phyloP scores from a whole-genome alignment of 2,329 filamentous ascomycete genomes.

The Phyllosticta citrichinensis region DNA sequence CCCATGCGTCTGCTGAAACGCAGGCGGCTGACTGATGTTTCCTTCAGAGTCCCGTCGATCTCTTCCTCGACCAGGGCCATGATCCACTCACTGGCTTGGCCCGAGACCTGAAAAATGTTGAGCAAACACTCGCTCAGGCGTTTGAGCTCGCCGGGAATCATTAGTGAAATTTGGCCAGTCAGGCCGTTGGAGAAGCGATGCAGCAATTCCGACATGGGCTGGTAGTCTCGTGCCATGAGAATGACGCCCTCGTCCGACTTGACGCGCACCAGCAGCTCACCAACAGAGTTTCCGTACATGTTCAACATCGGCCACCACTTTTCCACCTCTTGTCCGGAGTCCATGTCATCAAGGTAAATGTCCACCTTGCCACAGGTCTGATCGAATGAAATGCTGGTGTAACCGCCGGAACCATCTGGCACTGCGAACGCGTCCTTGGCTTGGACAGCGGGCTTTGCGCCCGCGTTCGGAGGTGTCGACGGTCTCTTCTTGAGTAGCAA shows the following conservation, averaged over 20 bases:
- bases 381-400: slow-evolving; percentile 38
- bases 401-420: slow-evolving; percentile 29
- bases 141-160: slow-evolving; percentile 67
- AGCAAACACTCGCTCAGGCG: slow-evolving; percentile 76
- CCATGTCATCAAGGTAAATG: slow-evolving; percentile 67
- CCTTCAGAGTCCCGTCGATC: slow-evolving; percentile 84
- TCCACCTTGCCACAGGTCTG: slow-evolving; percentile 63
- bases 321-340: slow-evolving; percentile 67
- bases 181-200: slow-evolving; percentile 77
- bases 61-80: slow-evolving; percentile 92
- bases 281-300: slow-evolving; percentile 63
- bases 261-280: slow-evolving; percentile 75
- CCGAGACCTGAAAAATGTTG: slow-evolving; percentile 92
- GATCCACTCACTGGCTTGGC: slow-evolving; percentile 76
- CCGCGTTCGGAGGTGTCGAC: slow-evolving; percentile 13
- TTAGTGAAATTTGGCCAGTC: slow-evolving; percentile 72
- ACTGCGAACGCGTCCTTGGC: slow-evolving; percentile 26
- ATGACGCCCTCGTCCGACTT: slow-evolving; percentile 84
- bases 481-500: slow-evolving; percentile 58
- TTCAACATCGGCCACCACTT: slow-evolving; percentile 78
- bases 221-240: slow-evolving; percentile 75
- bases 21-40: slow-evolving; percentile 56
- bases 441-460: not conserved
- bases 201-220: slow-evolving; percentile 68
- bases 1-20: slow-evolving; percentile 62